Percentiles rank a stretch among this genome's conserved stretches.
Evolutionary conservation across 768 basidiomycete species (phyloP).

Genomic region (Cyclocybe aegerita): DNA sequence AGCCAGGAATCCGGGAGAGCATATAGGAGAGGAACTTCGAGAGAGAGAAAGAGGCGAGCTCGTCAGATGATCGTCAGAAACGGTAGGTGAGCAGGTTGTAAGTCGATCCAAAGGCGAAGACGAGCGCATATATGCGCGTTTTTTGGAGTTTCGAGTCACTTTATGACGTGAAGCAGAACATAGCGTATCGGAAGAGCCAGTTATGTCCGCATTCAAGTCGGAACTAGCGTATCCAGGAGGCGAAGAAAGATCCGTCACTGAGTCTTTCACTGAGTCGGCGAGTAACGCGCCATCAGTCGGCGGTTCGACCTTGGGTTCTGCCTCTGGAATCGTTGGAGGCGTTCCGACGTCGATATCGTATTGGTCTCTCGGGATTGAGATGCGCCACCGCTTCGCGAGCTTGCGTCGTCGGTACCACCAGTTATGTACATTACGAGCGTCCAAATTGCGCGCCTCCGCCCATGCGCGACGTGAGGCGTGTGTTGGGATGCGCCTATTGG

Average conservation of each 20-base stretch:
- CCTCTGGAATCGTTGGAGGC: conserved; percentile 24
- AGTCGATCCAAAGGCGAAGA: background rate
- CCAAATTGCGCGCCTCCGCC: conserved; percentile 36
- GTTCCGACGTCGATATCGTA: conserved; percentile 38
- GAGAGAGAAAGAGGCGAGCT: conserved; percentile 6
- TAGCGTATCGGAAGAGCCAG: background rate
- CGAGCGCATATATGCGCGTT: conserved; percentile 9
- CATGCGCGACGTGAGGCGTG: conserved; percentile 34
- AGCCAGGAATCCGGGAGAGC: background rate
- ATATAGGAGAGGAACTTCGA: conserved; percentile 15
- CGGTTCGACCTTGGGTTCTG: conserved; percentile 4
- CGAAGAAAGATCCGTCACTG: background rate
- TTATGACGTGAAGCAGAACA: background rate
- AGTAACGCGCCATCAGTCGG: background rate
- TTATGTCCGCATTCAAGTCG: background rate
- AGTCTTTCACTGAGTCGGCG: background rate
- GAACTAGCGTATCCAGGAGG: background rate
- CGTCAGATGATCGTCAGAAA: background rate
- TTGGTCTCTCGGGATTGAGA: conserved; percentile 28
- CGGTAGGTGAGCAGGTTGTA: background rate
- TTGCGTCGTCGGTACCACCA: conserved; percentile 39
- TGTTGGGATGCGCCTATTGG: conserved; percentile 35
- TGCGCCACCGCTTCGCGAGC: conserved; percentile 23
- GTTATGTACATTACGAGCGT: conserved; percentile 29
- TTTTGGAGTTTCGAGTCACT: background rate